These are phyloP conservation scores for Piromyces finnis DNA, from an alignment of 192 early-diverging fungal genomes.

Conservation along the genomic window DNA sequence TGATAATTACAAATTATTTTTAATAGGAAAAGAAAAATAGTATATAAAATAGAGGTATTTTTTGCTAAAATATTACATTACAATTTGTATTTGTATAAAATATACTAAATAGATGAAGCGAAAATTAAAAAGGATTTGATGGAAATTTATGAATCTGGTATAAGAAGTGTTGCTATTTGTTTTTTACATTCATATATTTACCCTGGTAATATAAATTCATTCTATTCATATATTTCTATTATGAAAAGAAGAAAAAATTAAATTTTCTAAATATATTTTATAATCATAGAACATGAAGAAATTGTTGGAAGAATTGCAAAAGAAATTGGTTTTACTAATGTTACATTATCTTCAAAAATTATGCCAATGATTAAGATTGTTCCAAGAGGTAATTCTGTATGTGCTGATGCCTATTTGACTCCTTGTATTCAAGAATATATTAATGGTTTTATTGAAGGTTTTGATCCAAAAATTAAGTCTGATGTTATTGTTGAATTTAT, in stretches of 20 bases:
- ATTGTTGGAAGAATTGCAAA: constrained; percentile 41
- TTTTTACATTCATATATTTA: constrained; percentile 92
- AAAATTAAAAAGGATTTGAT: constrained; percentile 37
- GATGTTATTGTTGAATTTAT: constrained; percentile 78
- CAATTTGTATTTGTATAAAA: too few species aligned
- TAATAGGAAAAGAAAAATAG: too few species aligned
- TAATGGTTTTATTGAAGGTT: constrained; percentile 67
- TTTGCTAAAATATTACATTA: too few species aligned
- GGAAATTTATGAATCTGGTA: constrained; percentile 44
- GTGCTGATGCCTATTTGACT: constrained; percentile 85
- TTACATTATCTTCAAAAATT: constrained; percentile 61
- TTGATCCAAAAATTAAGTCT: constrained; percentile 42
- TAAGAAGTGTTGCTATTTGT: constrained; percentile 75
- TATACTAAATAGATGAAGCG: constrained; percentile 22
- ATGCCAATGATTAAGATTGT: constrained; percentile 93
- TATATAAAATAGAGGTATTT: too few species aligned
- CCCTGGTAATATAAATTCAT: constrained; percentile 11
- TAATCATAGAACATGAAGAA: constrained; percentile 49
- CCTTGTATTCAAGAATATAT: constrained; percentile 79
- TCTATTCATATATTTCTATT: not conserved
- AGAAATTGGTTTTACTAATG: constrained; percentile 63
- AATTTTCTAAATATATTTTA: not conserved
- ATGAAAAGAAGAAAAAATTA: not conserved
- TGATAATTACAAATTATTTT: too few species aligned
- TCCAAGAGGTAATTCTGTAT: constrained; percentile 74